Evolutionary conservation across 2,329 filamentous ascomycete species (phyloP), one percentile per base, ranked within the genome.

Genomic region (Fusarium vanettenii): DNA sequence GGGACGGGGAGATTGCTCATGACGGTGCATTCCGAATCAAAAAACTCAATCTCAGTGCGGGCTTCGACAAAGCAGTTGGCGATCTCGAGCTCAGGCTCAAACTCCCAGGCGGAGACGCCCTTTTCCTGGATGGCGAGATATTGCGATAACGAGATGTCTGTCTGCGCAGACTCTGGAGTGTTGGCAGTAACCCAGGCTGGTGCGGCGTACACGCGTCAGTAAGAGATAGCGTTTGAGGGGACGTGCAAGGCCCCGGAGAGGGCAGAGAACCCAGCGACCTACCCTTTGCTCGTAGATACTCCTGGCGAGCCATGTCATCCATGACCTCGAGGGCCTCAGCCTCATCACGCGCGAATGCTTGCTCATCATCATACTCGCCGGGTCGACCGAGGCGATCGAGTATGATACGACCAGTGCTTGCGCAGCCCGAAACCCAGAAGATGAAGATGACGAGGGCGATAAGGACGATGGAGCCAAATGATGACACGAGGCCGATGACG

Each of bases 81-180:
- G 77, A 98, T 98, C 84, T 99, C 97, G 39, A 98, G 86, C 83
- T 99, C 97, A n/a, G 97, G 97, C 83, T 98, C 97, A 80, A 99
- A 99, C 83, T 99, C 97, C 97, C 97, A 99, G 8, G 97, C 97
- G 6, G 97, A 98, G n/a, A 99, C 96, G 60, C 97, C 97, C 84
- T 99, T 99, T 86, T 99, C 97, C 86, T 99, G 97, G 76, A 99
- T 99, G 48, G 97, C 97, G 69, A 99, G 89, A 82, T 98, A 98
- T 82, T 99, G 97, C 39, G 97, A 98, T 74, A 99, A 86, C 25
- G 97, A 98, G 75, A 99, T 99, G 81, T 99, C 97, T 76, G 97
- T 98, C 80, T 97, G 95, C 68, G 96, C 87, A 9, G 97, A 98
- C 83, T 99, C 97, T 75, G 97, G 95, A 4, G 96, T 97, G 81